Evolutionary conservation across 495 filamentous ascomycete species (phyloP).

Genomic region (Penicillium turbatum): DNA sequence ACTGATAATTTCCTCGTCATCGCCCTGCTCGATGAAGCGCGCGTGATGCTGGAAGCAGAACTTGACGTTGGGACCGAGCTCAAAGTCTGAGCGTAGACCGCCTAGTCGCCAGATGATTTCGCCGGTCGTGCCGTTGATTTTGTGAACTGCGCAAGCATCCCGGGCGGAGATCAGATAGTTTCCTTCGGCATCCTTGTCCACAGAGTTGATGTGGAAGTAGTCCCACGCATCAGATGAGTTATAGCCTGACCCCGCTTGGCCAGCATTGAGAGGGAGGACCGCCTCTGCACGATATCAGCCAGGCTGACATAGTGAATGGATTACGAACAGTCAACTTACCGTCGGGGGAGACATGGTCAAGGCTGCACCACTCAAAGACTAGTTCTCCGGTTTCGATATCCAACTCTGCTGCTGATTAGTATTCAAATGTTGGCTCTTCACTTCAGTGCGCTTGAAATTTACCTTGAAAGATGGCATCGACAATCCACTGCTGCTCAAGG

Average conservation of each 20-base stretch:
- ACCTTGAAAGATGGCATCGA: slow-evolving; percentile 43
- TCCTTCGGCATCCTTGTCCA: slow-evolving; percentile 37
- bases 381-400: slow-evolving; percentile 37
- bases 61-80: slow-evolving; percentile 36
- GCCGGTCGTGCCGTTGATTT: slow-evolving; percentile 53
- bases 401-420: slow-evolving; percentile 23
- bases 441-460: background rate
- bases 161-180: slow-evolving; percentile 56
- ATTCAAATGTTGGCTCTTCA: too few relatives aligned
- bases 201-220: slow-evolving; percentile 40
- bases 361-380: slow-evolving; percentile 41
- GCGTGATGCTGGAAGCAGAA: slow-evolving; percentile 61
- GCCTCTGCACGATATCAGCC: slow-evolving; percentile 32
- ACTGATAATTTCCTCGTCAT: slow-evolving; percentile 43
- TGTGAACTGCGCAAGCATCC: slow-evolving; percentile 50
- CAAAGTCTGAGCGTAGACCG: slow-evolving; percentile 43
- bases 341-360: slow-evolving; percentile 41
- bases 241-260: slow-evolving; percentile 48
- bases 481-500: slow-evolving; percentile 40
- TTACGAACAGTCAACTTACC: slow-evolving; percentile 23
- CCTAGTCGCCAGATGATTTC: slow-evolving; percentile 54
- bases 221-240: slow-evolving; percentile 42
- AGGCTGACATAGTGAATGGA: background rate
- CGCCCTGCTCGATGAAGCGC: slow-evolving; percentile 42
- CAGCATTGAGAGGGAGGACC: slow-evolving; percentile 48